Percentiles rank a stretch among this genome's conserved stretches.
Conservation (phyloP, 345 rosid species). For the Linum lewisii region DNA sequence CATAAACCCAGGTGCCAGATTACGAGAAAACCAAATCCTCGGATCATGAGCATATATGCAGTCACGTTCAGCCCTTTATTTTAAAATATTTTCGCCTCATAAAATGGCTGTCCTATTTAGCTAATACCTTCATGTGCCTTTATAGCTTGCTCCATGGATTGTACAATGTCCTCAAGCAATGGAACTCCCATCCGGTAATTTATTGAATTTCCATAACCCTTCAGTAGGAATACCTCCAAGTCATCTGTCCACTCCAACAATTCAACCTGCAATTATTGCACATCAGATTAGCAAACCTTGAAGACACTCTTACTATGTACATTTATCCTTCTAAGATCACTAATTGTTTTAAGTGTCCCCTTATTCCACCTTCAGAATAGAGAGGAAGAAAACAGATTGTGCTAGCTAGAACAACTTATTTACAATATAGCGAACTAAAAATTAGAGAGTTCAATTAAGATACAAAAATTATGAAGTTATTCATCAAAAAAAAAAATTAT, state of each 20-base stretch:
- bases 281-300: constrained; percentile 14
- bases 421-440: neutral
- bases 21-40: neutral
- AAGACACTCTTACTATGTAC: neutral
- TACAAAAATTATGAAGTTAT: neutral
- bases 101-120: no score
- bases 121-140: constrained; percentile 60
- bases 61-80: neutral
- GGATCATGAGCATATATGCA: neutral
- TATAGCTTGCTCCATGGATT: constrained; percentile 85
- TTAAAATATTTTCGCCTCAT: neutral
- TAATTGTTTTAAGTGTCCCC: neutral
- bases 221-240: constrained; percentile 63
- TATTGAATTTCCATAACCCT: constrained; percentile 78
- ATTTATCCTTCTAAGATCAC: neutral
- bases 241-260: constrained; percentile 98
- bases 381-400: neutral
- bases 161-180: constrained; percentile 68
- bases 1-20: neutral
- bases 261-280: constrained; percentile 40
- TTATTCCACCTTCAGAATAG: neutral
- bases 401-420: neutral
- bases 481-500: neutral
- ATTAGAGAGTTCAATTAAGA: neutral
- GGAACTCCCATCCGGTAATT: constrained; percentile 91